These are phyloP conservation scores for Amanita brunnescens DNA, from an alignment of 768 basidiomycete genomes.

Conservation along the genomic window DNA sequence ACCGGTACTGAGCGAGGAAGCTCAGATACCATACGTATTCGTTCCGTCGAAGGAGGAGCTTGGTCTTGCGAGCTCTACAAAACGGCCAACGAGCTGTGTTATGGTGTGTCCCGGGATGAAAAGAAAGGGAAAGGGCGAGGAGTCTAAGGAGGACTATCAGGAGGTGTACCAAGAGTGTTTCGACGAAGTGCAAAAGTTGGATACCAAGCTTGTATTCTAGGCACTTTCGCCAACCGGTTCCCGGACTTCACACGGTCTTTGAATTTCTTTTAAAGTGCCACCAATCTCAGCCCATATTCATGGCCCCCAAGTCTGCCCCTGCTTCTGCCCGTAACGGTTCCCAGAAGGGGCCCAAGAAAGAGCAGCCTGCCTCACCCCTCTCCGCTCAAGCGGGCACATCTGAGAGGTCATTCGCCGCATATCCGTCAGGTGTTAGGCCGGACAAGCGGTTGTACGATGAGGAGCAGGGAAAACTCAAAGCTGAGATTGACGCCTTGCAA, in stretches of 20 bases:
- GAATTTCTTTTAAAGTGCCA: constrained; percentile 12
- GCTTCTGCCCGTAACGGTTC: constrained; percentile 31
- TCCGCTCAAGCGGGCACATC: neutral
- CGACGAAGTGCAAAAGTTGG: constrained; percentile 77
- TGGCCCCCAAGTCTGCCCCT: constrained; percentile 50
- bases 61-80: constrained; percentile 91
- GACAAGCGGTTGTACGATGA: constrained; percentile 80
- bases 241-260: constrained; percentile 7
- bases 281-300: constrained; percentile 12
- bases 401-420: constrained; percentile 35
- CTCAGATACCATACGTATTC: constrained; percentile 83
- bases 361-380: neutral
- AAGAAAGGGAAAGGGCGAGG: constrained; percentile 50
- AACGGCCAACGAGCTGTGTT: constrained; percentile 96
- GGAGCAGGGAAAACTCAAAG: constrained; percentile 77
- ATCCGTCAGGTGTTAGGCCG: constrained; percentile 54
- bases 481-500: constrained; percentile 79
- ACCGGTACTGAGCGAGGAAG: constrained; percentile 91
- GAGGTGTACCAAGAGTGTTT: constrained; percentile 82
- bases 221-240: neutral
- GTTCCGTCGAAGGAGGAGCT: constrained; percentile 92
- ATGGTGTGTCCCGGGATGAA: constrained; percentile 85
- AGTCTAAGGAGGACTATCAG: constrained; percentile 71
- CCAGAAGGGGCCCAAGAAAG: neutral
- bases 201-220: constrained; percentile 62